Percentiles rank a stretch among this genome's conserved stretches.
Evolutionary conservation across 1,284 basidiomycete genomes (phyloP).

Genomic region (Tilletiopsis washingtonensis): DNA sequence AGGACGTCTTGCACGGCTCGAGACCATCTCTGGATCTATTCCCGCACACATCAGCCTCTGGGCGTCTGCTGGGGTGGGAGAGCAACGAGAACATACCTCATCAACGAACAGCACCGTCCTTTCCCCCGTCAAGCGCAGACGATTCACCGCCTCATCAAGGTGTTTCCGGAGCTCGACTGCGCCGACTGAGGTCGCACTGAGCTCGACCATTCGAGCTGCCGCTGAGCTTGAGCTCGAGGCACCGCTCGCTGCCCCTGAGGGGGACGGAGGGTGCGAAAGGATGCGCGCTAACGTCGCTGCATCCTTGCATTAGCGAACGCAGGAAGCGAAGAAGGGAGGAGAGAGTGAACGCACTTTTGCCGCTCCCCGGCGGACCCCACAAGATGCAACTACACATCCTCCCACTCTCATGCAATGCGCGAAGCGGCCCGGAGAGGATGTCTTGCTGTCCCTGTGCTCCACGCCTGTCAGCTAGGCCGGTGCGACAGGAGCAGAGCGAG

Average conservation of each 20-base stretch:
- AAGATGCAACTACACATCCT: slow-evolving; percentile 39
- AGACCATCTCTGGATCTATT: background rate
- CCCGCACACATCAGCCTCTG: background rate
- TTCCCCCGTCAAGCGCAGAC: slow-evolving; percentile 62
- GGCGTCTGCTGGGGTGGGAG: slow-evolving; percentile 56
- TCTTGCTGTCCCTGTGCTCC: slow-evolving; percentile 20
- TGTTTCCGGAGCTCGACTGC: slow-evolving; percentile 70
- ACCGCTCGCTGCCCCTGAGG: slow-evolving; percentile 71
- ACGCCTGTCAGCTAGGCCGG: background rate
- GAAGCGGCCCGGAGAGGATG: slow-evolving; percentile 33
- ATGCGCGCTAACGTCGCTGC: slow-evolving; percentile 69
- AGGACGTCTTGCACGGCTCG: slow-evolving; percentile 65
- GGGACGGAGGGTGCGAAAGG: slow-evolving; percentile 57
- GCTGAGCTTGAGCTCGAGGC: no score
- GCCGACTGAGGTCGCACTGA: slow-evolving; percentile 54
- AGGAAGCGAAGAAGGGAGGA: no score
- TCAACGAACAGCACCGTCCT: slow-evolving; percentile 71
- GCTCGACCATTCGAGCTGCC: slow-evolving; percentile 36
- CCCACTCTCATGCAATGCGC: slow-evolving; percentile 28
- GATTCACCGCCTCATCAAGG: slow-evolving; percentile 70
- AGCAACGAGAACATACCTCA: no score
- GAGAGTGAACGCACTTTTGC: no score
- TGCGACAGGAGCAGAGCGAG: background rate
- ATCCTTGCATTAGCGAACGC: no score
- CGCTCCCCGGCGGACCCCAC: slow-evolving; percentile 48